phyloP scores from a whole-genome alignment of 495 filamentous ascomycete species.

The Talaromyces wortmannii region DNA sequence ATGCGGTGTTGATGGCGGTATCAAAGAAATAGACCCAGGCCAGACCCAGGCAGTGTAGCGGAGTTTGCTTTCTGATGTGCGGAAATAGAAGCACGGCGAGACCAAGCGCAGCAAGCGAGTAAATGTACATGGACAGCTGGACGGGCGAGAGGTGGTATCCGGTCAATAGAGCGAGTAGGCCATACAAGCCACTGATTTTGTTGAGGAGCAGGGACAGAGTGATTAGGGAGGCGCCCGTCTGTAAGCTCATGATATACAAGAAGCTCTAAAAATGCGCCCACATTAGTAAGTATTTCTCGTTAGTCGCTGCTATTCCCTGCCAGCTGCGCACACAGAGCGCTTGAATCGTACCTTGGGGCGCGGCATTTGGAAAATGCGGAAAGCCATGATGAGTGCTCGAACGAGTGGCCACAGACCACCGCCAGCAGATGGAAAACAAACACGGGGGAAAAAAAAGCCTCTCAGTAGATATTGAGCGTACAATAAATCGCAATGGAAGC shows the following conservation, averaged over 20 bases:
- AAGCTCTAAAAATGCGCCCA: constrained; percentile 49
- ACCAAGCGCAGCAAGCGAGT: constrained; percentile 63
- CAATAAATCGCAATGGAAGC: too few species aligned
- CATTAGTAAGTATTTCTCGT: neutral
- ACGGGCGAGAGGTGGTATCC: constrained; percentile 60
- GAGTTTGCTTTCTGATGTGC: constrained; percentile 61
- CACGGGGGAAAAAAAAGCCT: constrained; percentile 1
- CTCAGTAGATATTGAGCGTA: too few species aligned
- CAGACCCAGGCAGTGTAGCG: constrained; percentile 61
- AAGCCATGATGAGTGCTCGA: constrained; percentile 34
- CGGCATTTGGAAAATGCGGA: constrained; percentile 49
- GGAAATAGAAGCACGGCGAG: constrained; percentile 56
- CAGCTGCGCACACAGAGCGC: neutral
- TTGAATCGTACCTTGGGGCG: constrained; percentile 44
- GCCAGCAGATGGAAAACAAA: neutral
- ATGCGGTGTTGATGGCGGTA: constrained; percentile 66
- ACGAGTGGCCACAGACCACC: constrained; percentile 6
- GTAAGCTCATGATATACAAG: constrained; percentile 76
- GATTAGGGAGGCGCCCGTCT: constrained; percentile 76
- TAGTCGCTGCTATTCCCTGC: neutral
- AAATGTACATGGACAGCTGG: constrained; percentile 77
- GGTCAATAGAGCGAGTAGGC: constrained; percentile 78
- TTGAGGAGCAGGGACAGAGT: constrained; percentile 75
- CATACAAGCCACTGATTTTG: constrained; percentile 82
- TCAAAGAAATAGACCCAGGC: constrained; percentile 78